phyloP scores from a whole-genome alignment of 176 grass and related monocot species.

The Oryza glumipatula region DNA sequence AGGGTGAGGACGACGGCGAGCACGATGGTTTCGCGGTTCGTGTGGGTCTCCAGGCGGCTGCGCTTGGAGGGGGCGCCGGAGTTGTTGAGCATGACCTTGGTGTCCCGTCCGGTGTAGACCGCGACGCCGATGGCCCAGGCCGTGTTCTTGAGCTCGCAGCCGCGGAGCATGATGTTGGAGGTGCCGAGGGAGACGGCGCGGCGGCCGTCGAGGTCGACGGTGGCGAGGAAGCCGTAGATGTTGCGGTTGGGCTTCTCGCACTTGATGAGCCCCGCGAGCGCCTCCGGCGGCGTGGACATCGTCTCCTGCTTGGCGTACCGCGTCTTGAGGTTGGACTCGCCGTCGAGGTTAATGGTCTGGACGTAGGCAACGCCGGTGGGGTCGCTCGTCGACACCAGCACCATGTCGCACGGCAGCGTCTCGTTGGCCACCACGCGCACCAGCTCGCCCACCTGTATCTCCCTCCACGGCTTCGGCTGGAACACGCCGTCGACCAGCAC shows the following conservation, averaged over 20 bases:
- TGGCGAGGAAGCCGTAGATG: slow-evolving; percentile 94
- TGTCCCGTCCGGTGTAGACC: slow-evolving; percentile 86
- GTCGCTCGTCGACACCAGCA: slow-evolving; percentile 86
- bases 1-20: slow-evolving; percentile 50
- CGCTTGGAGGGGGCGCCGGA: slow-evolving; percentile 90
- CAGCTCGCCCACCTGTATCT: slow-evolving; percentile 74
- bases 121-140: slow-evolving; percentile 71
- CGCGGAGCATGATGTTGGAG: slow-evolving; percentile 82
- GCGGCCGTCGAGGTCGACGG: slow-evolving; percentile 57
- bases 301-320: slow-evolving; percentile 92
- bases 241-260: slow-evolving; percentile 92
- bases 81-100: slow-evolving; percentile 97
- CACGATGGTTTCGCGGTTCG: slow-evolving; percentile 76
- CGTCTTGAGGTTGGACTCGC: slow-evolving; percentile 97
- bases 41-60: slow-evolving; percentile 80
- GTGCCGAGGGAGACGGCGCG: slow-evolving; percentile 68
- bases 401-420: slow-evolving; percentile 93
- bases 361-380: slow-evolving; percentile 86
- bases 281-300: slow-evolving; percentile 38
- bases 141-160: slow-evolving; percentile 96
- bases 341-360: slow-evolving; percentile 98
- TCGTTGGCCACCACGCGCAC: slow-evolving; percentile 61
- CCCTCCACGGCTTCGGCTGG: slow-evolving; percentile 68
- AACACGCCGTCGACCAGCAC: slow-evolving; percentile 61
- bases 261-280: slow-evolving; percentile 58